Evolutionary conservation across 2,329 filamentous ascomycete genomes (phyloP).

Genomic region (Clarireedia paspali): DNA sequence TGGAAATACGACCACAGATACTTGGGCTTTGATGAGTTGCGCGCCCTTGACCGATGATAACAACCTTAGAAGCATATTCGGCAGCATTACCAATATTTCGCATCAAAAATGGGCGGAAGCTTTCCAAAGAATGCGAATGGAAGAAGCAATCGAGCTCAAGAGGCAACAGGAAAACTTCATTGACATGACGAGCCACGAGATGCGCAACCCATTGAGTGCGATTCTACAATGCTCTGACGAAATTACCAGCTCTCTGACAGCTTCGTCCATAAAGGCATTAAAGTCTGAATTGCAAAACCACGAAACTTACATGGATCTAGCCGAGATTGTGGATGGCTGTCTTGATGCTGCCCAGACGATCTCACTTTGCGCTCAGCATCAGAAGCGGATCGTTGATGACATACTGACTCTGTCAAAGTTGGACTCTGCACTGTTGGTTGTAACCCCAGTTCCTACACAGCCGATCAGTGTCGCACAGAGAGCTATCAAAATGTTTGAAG

Average conservation of each 20-base stretch:
- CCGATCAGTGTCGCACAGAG: slow-evolving; percentile 59
- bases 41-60: slow-evolving; percentile 66
- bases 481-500: slow-evolving; percentile 72
- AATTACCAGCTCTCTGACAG: slow-evolving; percentile 13
- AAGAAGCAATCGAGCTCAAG: slow-evolving; percentile 49
- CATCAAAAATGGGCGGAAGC: slow-evolving; percentile 70
- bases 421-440: slow-evolving; percentile 61
- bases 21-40: slow-evolving; percentile 71
- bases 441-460: slow-evolving; percentile 63
- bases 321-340: slow-evolving; percentile 44
- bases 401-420: slow-evolving; percentile 61
- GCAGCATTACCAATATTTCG: slow-evolving; percentile 78
- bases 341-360: slow-evolving; percentile 78
- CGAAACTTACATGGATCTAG: slow-evolving; percentile 32
- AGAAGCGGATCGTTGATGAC: slow-evolving; percentile 61
- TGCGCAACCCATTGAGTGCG: slow-evolving; percentile 67
- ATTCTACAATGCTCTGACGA: slow-evolving; percentile 66
- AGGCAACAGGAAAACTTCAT: slow-evolving; percentile 74
- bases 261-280: not conserved
- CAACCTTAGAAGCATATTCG: slow-evolving; percentile 66
- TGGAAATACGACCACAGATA: slow-evolving; percentile 55
- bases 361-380: slow-evolving; percentile 66
- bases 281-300: not conserved
- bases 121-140: slow-evolving; percentile 30
- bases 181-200: slow-evolving; percentile 65